Conservation (phyloP, 139 green algal species). For the Micractinium conductrix region DNA sequence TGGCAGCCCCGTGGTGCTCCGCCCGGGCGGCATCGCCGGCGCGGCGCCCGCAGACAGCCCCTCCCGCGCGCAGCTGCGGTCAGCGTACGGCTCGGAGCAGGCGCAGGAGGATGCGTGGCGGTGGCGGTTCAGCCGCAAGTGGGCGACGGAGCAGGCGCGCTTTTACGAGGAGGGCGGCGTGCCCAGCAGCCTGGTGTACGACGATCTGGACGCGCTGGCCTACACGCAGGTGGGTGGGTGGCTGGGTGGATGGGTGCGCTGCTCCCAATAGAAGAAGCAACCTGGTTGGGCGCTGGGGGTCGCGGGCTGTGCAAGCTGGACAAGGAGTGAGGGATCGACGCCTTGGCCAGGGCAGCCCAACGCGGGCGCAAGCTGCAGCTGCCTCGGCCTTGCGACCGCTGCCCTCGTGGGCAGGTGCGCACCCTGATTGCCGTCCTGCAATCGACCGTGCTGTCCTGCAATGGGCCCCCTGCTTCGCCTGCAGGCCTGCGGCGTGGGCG, state of each 20-base stretch:
- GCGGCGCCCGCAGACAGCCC: neutral
- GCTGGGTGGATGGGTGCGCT: neutral
- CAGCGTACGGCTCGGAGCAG: neutral
- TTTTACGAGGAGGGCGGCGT: constrained; percentile 10
- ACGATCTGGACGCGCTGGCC: constrained; percentile 39
- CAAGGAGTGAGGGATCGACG: too few relatives aligned
- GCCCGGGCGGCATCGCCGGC: neutral
- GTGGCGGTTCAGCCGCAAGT: constrained; percentile 38
- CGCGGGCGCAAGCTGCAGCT: too few relatives aligned
- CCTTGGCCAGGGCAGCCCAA: too few relatives aligned
- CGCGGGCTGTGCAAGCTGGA: too few relatives aligned
- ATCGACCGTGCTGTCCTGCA: neutral
- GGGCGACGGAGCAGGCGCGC: constrained; percentile 35
- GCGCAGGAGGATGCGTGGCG: constrained; percentile 21
- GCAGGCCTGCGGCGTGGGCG: constrained; percentile 40
- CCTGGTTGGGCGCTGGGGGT: too few relatives aligned
- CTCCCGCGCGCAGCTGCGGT: neutral
- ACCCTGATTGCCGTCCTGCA: too few relatives aligned
- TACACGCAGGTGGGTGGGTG: constrained; percentile 31
- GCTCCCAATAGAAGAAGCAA: too few relatives aligned
- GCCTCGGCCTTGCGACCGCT: too few relatives aligned
- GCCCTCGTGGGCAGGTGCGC: too few relatives aligned
- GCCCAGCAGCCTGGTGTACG: neutral
- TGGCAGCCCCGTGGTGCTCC: constrained; percentile 28
- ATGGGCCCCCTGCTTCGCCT: neutral